These are phyloP conservation scores for Taphrina sp. DNA, from an alignment of 1,139 yeast species.

Conservation along the genomic window DNA sequence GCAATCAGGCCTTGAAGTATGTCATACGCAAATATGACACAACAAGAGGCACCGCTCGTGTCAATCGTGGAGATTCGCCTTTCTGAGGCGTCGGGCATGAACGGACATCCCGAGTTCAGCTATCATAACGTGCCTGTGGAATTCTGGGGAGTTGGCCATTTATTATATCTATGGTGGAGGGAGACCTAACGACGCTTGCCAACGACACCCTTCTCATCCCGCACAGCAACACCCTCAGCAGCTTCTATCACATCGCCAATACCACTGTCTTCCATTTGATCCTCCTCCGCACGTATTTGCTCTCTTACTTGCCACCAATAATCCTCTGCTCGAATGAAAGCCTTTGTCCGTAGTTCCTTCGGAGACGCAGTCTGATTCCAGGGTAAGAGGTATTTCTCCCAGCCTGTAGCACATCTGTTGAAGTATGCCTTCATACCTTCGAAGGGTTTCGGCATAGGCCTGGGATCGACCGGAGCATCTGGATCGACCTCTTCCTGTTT, in stretches of 20 bases:
- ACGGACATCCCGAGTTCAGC: too few relatives aligned
- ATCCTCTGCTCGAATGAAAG: constrained; percentile 87
- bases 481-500: constrained; percentile 52
- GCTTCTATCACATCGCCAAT: constrained; percentile 81
- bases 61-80: too few relatives aligned
- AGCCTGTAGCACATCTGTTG: constrained; percentile 14
- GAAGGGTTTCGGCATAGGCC: constrained; percentile 56
- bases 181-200: too few relatives aligned
- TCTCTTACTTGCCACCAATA: constrained; percentile 99
- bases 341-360: constrained; percentile 79
- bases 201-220: constrained; percentile 29
- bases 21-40: too few relatives aligned
- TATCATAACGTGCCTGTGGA: too few relatives aligned
- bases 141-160: too few relatives aligned
- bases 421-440: constrained; percentile 48
- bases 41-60: too few relatives aligned
- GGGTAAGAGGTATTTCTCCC: constrained; percentile 23
- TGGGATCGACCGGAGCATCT: constrained; percentile 52
- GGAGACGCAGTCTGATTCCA: constrained; percentile 19
- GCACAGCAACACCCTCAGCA: constrained; percentile 49
- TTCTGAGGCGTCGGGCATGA: too few relatives aligned
- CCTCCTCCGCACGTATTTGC: constrained; percentile 83
- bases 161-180: too few relatives aligned
- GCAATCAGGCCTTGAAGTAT: too few relatives aligned
- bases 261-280: constrained; percentile 82